These are phyloP conservation scores for Petunia hybrid DNA, from an alignment of 305 asterid genomes.

Conservation along the genomic window DNA sequence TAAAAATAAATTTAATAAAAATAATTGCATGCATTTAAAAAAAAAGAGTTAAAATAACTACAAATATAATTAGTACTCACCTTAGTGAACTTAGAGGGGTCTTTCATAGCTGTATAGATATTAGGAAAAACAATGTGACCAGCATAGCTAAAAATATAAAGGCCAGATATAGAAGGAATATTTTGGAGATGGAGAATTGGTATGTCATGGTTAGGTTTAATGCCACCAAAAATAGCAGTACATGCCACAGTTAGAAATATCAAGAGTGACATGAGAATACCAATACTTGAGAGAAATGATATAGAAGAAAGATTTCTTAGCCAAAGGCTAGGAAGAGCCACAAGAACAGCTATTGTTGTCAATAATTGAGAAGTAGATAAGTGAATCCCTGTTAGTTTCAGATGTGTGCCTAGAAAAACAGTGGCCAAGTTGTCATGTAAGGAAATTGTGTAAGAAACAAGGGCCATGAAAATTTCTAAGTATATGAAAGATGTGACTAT, in stretches of 20 bases:
- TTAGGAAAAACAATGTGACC: constrained; percentile 83
- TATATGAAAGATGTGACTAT: constrained; percentile 54
- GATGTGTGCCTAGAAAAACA: constrained; percentile 48
- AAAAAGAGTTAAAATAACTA: not conserved
- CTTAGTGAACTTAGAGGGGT: constrained; percentile 80
- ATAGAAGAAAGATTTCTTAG: constrained; percentile 72
- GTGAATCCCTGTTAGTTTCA: constrained; percentile 41
- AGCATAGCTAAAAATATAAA: constrained; percentile 61
- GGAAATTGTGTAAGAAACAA: constrained; percentile 81
- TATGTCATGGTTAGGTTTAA: constrained; percentile 48
- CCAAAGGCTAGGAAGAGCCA: constrained; percentile 84
- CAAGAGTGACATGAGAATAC: constrained; percentile 67
- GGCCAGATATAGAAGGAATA: constrained; percentile 67
- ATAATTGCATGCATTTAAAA: not conserved
- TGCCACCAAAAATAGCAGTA: constrained; percentile 61
- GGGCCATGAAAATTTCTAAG: constrained; percentile 81
- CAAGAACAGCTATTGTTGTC: constrained; percentile 56
- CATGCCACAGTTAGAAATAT: constrained; percentile 58
- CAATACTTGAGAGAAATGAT: constrained; percentile 69
- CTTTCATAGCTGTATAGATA: constrained; percentile 69
- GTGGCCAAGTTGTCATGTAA: constrained; percentile 70
- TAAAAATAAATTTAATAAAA: not conserved
- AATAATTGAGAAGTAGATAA: constrained; percentile 61
- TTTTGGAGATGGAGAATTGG: constrained; percentile 47
- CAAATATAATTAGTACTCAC: constrained; percentile 34